Evolutionary conservation across 768 basidiomycete genomes (phyloP), one percentile per base, ranked within the genome.

Genomic region (Ramaria rubella): DNA sequence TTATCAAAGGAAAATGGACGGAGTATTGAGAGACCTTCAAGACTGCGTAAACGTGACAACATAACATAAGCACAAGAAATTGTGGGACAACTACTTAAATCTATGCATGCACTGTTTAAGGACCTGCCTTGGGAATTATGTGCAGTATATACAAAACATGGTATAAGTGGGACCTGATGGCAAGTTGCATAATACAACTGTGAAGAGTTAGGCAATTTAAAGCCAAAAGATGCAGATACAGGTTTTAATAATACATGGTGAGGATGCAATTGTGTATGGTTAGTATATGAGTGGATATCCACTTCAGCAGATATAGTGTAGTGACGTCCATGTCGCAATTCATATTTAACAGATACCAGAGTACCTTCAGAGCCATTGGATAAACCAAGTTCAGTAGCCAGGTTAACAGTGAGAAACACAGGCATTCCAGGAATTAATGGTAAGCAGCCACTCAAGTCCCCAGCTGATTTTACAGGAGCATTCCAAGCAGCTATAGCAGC

Each of bases 61-160:
- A 69, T 69, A 1, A 69, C 68, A 52, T 69, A 69, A 1, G 64
- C 60, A 1, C 65, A 61, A 55, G 67, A 64, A 7, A 51, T 34
- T 6, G 43, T 49, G 17, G 48, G 36, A 2, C 61, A 62, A 14
- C 61, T 59, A 0, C 45, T 40, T 1, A 69, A 52, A 52, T 70
- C 68, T 0, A 69, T 64, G 4, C 68, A 62, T 2, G 60, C 65
- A 2, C 42, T 38, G 0, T 62, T 40, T n/a, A n/a, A n/a, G n/a
- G n/a, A n/a, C n/a, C n/a, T n/a, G n/a, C n/a, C n/a, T n/a, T n/a
- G n/a, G n/a, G 56, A 59, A 27, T 69, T 68, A 61, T 65, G 65
- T 33, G 65, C 67, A 1, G 68, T 69, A 40, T 62, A 67, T 1
- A 61, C 55, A 46, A 67, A 69, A 19, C 65, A 66, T 0, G 67